Evolutionary conservation across 306 rosid species (phyloP), one percentile per base, ranked within the genome.

Genomic region (Malus asiatica): DNA sequence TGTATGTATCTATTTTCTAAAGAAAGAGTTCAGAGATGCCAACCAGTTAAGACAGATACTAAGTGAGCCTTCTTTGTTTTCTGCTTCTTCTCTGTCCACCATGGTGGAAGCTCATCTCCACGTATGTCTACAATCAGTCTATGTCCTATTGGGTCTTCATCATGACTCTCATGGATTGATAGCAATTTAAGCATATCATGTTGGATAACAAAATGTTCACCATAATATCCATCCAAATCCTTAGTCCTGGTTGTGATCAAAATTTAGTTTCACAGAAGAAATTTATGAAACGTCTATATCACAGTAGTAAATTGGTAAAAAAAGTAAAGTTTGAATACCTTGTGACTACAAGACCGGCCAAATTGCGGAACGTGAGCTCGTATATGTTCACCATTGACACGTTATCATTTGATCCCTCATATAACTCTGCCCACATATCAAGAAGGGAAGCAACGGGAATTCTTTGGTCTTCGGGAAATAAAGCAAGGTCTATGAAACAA

Each of bases 31-130:
- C 20, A 5, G 3, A 48, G 20, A 57, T 23, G 40, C 33, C 20
- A 52, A 89, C 95, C 93, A 2, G 91, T 87, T 76, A 92, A 81
- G 82, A 93, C 86, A 15, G 93, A 89, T 25, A 91, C 8, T 15
- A 84, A 35, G 72, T 48, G 77, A 2, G 95, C 90, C 90, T 78
- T 74, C 60, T 82, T 35, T 29, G 59, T 74, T 66, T 81, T 71
- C 73, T 76, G 77, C 4, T 83, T 77, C 19, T 40, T 67, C 76
- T 67, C 32, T 3, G 15, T 58, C 62, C 62, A 90, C 91, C 93
- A 88, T 1, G 27, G 13, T 11, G 90, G 95, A 78, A 84, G 73
- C 72, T 80, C 59, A 53, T 87, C 83, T 75, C 71, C 84, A 19
- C 15, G 67, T 14, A 81, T 18, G 70, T 86, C 80, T 18, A 93